Conservation (phyloP, 768 basidiomycete genomes). For the Pholiota conissans region DNA sequence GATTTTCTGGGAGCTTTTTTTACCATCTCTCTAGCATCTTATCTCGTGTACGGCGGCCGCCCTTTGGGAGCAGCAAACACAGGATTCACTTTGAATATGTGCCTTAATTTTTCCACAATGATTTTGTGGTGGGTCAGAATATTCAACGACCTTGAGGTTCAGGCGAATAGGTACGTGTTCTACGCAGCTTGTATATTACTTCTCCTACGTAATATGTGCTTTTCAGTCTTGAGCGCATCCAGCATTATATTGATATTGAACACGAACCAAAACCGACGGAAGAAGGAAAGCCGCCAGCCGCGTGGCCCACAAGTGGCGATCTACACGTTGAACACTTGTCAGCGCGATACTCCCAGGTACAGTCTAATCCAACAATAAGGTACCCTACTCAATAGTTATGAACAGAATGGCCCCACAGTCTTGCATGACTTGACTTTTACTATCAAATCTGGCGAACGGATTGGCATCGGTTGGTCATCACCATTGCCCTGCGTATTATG, state of each 20-base stretch:
- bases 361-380: neutral
- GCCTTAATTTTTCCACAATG: constrained; percentile 53
- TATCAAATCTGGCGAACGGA: constrained; percentile 55
- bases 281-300: constrained; percentile 48
- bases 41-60: constrained; percentile 44
- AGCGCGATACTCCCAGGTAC: constrained; percentile 45
- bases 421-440: constrained; percentile 50
- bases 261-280: constrained; percentile 46
- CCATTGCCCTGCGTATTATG: too few relatives aligned
- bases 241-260: constrained; percentile 59
- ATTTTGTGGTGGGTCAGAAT: constrained; percentile 50
- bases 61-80: constrained; percentile 40
- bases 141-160: constrained; percentile 43
- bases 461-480: constrained; percentile 39
- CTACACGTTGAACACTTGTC: constrained; percentile 50
- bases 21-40: constrained; percentile 49
- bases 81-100: constrained; percentile 60
- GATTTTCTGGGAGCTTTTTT: constrained; percentile 61
- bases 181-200: neutral
- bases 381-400: neutral
- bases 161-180: constrained; percentile 24
- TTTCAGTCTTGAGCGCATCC: constrained; percentile 62
- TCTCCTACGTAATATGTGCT: neutral
- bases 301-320: constrained; percentile 58
- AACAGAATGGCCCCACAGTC: constrained; percentile 39